Conservation (phyloP, 148 eudicot genomes). For the Rhododendron vialii region DNA sequence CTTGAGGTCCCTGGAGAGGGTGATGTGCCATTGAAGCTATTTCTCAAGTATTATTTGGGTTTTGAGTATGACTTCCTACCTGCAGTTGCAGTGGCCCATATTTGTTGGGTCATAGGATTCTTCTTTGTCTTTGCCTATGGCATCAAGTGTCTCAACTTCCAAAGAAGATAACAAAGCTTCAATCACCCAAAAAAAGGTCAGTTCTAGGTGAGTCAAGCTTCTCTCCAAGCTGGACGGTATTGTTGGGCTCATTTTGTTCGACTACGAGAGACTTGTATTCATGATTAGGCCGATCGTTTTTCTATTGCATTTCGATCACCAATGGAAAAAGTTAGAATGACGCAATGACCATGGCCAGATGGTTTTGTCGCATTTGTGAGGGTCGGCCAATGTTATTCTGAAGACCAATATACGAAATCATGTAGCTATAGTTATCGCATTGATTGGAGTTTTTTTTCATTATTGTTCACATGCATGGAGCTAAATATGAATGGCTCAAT, state of each 20-base stretch:
- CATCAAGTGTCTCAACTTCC: conserved; percentile 42
- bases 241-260: neutral
- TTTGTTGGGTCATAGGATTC: conserved; percentile 35
- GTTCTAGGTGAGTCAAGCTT: neutral
- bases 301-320: neutral
- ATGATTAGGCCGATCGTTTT: neutral
- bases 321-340: neutral
- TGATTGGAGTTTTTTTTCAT: neutral
- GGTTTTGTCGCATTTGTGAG: neutral
- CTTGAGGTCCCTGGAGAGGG: conserved; percentile 19
- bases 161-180: conserved; percentile 24
- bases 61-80: conserved; percentile 30
- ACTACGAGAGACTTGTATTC: neutral
- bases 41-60: conserved; percentile 18
- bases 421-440: neutral
- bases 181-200: neutral
- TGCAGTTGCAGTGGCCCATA: conserved; percentile 27
- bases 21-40: conserved; percentile 14
- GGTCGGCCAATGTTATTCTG: neutral
- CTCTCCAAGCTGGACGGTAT: neutral
- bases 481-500: neutral
- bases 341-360: neutral
- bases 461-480: neutral
- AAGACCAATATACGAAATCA: neutral
- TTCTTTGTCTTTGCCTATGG: conserved; percentile 31